These are phyloP conservation scores for Sporothrix phasma DNA, from an alignment of 2,329 filamentous ascomycete species.

Conservation along the genomic window DNA sequence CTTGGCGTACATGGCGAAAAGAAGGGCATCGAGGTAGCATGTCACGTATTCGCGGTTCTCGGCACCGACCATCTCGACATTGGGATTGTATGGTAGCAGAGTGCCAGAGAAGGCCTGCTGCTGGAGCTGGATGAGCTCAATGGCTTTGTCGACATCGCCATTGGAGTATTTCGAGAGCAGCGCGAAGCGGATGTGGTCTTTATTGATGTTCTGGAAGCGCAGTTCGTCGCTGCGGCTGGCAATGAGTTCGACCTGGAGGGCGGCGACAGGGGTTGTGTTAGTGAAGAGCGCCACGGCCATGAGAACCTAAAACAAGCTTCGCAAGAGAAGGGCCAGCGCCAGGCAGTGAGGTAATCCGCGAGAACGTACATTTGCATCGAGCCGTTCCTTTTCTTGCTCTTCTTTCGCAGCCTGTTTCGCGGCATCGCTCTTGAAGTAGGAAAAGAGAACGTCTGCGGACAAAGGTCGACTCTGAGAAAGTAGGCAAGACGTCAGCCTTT, in stretches of 20 bases:
- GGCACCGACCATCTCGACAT: slow-evolving; percentile 66
- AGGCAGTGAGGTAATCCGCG: background rate
- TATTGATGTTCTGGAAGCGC: slow-evolving; percentile 36
- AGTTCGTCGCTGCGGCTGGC: slow-evolving; percentile 33
- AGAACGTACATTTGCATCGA: slow-evolving; percentile 12
- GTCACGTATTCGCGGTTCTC: slow-evolving; percentile 79
- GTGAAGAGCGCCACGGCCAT: background rate
- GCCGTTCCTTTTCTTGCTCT: slow-evolving; percentile 36
- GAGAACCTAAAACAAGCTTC: background rate
- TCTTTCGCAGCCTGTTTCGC: slow-evolving; percentile 47
- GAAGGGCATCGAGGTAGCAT: slow-evolving; percentile 84
- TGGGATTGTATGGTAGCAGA: slow-evolving; percentile 63
- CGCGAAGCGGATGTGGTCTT: slow-evolving; percentile 48
- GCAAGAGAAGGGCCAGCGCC: background rate
- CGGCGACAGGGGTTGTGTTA: background rate
- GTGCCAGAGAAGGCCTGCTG: slow-evolving; percentile 74
- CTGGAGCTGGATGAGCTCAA: slow-evolving; percentile 66
- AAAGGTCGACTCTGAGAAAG: slow-evolving; percentile 38
- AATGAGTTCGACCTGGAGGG: slow-evolving; percentile 33
- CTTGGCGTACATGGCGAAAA: slow-evolving; percentile 93
- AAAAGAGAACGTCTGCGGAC: slow-evolving; percentile 49
- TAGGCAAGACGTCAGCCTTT: background rate
- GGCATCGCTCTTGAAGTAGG: slow-evolving; percentile 54
- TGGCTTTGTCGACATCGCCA: slow-evolving; percentile 63
- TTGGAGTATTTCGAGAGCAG: slow-evolving; percentile 54